Base-by-base conservation (phyloP, 73 alveolate genomes). In the Breviolum minutum region DNA sequence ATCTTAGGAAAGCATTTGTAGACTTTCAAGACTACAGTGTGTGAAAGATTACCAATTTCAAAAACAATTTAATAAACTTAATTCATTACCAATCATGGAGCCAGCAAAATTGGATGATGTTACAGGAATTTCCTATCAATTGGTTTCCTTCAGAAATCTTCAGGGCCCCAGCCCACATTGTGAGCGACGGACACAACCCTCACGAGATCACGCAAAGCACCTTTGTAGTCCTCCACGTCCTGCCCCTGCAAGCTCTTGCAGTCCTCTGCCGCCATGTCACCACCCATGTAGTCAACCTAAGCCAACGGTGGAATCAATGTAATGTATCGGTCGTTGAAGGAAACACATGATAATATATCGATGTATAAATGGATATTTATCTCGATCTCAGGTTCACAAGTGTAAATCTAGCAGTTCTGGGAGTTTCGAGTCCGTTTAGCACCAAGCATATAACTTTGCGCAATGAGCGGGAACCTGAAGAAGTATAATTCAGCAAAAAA, bases 211-310 rank as follows among this genome's bases (percentile, higher is more conserved):
- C 63, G 11, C 63, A 76, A n/a, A n/a, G 85, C 85, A 24, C 7
- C 85, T 26, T 76, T 76, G 85, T 76, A 76, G 85, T 7, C 63
- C 85, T n/a, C 61, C 63, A 76, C 63, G 20, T 76, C 85, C 63
- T n/a, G 19, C 8, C 20, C 12, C 63, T 20, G n/a, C 24, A 6
- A 62, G 63, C 19, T 19, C 63, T 76, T 76, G 85, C 60, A 29
- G 11, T 14, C 63, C 60, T 76, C 85, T 4, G 63, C 63, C 5
- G 12, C 63, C 85, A n/a, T 76, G 61, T 76, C 85, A 24, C 85
- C 85, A 6, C 85, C 85, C 7, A 76, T 19, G 63, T 8, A 76
- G 63, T 76, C 63, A 7, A 76, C 85, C 85, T 76, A 5, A 76
- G 80, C 6, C 32, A 8, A 9, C 13, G 22, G 80, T 70, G 7